A percentile compares a stretch with the other conserved stretches of the same genome.
Evolutionary conservation across 148 eudicot species (phyloP).

Genomic region (Mesembryanthemum crystallinum): DNA sequence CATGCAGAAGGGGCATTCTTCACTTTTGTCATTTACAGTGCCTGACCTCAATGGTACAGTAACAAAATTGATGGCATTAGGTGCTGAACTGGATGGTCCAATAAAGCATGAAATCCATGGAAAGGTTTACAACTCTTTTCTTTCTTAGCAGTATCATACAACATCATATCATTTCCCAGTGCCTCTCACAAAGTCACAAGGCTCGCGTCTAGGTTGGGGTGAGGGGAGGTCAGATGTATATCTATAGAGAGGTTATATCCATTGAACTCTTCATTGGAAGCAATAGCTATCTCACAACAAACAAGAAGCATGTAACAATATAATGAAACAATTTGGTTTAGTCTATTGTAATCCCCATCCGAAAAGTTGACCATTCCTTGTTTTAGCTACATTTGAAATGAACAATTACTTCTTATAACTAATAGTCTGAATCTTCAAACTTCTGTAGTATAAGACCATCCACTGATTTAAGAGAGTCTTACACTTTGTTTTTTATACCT

Average conservation of each 20-base stretch:
- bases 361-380: too few species aligned
- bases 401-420: neutral
- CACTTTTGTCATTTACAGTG: conserved; percentile 79
- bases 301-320: too few species aligned
- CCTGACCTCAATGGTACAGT: conserved; percentile 65
- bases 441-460: neutral
- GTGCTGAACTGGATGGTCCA: conserved; percentile 85
- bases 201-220: too few species aligned
- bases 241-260: too few species aligned
- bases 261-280: too few species aligned
- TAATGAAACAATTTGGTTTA: too few species aligned
- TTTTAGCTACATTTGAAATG: neutral
- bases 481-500: neutral
- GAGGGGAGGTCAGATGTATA: too few species aligned
- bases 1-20: conserved; percentile 59
- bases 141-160: neutral
- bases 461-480: neutral
- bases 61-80: conserved; percentile 67
- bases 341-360: too few species aligned
- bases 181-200: too few species aligned
- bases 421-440: too few species aligned
- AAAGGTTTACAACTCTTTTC: conserved; percentile 41
- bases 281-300: too few species aligned
- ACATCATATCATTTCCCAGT: too few species aligned
- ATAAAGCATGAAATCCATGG: conserved; percentile 85